These are phyloP conservation scores for Eleusine indica DNA, from an alignment of 176 grass and related monocot species.

Conservation along the genomic window DNA sequence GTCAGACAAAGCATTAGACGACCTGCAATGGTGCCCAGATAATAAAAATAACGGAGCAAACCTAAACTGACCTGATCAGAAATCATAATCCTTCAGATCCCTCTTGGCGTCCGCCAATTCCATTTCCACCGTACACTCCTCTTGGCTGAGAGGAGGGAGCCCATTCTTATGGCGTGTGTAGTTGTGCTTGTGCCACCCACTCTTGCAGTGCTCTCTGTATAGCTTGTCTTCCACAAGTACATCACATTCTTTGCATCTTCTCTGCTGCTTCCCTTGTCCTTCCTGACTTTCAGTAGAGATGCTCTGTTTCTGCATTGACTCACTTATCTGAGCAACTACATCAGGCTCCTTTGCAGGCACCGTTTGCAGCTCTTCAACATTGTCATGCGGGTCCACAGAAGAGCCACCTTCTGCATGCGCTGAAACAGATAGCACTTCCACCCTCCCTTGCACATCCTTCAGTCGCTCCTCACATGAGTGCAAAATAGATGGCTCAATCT, in stretches of 20 bases:
- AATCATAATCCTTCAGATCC: constrained; percentile 80
- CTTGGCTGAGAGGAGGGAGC: constrained; percentile 57
- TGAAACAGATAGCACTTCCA: constrained; percentile 81
- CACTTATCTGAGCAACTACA: constrained; percentile 42
- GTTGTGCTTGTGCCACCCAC: constrained; percentile 91
- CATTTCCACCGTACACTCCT: constrained; percentile 75
- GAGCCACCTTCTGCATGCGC: constrained; percentile 57
- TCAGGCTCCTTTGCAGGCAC: constrained; percentile 41
- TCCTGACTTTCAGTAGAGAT: constrained; percentile 45
- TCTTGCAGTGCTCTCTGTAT: constrained; percentile 85
- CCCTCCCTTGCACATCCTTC: constrained; percentile 66
- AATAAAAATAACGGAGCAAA: neutral
- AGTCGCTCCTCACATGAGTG: constrained; percentile 75
- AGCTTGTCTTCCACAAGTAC: constrained; percentile 63
- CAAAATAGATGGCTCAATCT: constrained; percentile 80
- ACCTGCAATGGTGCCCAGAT: neutral
- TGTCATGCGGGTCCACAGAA: constrained; percentile 57
- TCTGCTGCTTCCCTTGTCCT: constrained; percentile 52
- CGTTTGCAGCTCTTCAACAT: constrained; percentile 43
- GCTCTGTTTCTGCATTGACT: constrained; percentile 59
- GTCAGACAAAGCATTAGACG: neutral
- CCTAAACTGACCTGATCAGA: constrained; percentile 48
- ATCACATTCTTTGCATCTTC: constrained; percentile 70
- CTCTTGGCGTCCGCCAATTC: constrained; percentile 55
- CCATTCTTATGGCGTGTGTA: constrained; percentile 63